Evolutionary conservation across 352 stramenopile species (phyloP).

Genomic region (Phytophthora tentaculata): DNA sequence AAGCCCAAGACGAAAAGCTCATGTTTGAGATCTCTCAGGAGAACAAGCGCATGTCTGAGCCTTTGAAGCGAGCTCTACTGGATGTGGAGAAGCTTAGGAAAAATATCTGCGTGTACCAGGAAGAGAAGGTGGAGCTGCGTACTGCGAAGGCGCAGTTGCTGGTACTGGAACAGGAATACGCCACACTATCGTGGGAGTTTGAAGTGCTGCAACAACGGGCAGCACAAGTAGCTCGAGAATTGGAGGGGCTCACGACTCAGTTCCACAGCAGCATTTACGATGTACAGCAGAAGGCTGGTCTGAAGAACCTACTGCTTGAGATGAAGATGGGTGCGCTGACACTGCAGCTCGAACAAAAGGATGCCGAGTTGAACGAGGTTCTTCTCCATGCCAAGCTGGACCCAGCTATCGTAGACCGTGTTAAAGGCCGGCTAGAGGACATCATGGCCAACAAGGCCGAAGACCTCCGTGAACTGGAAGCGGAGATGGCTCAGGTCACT

Average conservation of each 20-base stretch:
- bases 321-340: constrained; percentile 92
- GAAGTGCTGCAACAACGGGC: constrained; percentile 93
- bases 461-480: constrained; percentile 84
- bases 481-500: constrained; percentile 72
- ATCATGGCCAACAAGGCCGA: constrained; percentile 91
- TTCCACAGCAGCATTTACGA: constrained; percentile 93
- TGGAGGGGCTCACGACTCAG: constrained; percentile 88
- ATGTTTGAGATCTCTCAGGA: constrained; percentile 96
- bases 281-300: constrained; percentile 93
- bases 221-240: constrained; percentile 84
- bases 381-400: constrained; percentile 92
- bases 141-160: constrained; percentile 76
- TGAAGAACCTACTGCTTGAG: constrained; percentile 95
- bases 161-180: constrained; percentile 89
- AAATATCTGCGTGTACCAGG: constrained; percentile 71
- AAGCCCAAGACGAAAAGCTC: constrained; percentile 93
- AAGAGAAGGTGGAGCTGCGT: constrained; percentile 74
- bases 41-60: constrained; percentile 95
- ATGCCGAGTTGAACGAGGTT: constrained; percentile 93
- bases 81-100: constrained; percentile 79
- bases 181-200: constrained; percentile 93
- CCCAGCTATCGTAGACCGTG: constrained; percentile 75
- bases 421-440: constrained; percentile 89
- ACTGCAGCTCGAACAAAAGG: constrained; percentile 89
- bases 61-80: constrained; percentile 89